Evolutionary conservation across 768 basidiomycete genomes (phyloP).

Genomic region (Pulveroboletus ravenelii): DNA sequence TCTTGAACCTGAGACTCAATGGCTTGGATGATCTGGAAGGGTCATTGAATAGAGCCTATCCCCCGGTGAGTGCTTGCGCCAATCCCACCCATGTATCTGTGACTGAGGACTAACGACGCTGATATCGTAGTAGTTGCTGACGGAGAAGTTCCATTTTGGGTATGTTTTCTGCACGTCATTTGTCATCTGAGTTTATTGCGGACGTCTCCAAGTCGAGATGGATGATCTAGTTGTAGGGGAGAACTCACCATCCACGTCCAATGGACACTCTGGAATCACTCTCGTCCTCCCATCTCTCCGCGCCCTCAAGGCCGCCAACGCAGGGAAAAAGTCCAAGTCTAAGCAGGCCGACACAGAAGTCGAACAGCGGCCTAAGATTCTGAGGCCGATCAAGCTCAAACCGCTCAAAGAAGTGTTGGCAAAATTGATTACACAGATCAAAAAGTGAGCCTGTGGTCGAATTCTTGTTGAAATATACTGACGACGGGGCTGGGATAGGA

Average conservation of each 20-base stretch:
- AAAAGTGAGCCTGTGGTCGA: slow-evolving; percentile 48
- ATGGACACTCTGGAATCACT: slow-evolving; percentile 48
- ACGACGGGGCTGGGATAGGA: slow-evolving; percentile 41
- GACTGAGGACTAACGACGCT: too few species aligned
- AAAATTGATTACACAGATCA: slow-evolving; percentile 67
- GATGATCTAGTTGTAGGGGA: slow-evolving; percentile 32
- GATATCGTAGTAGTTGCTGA: too few species aligned
- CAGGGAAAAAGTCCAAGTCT: slow-evolving; percentile 43
- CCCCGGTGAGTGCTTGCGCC: too few species aligned
- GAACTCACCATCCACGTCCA: slow-evolving; percentile 28
- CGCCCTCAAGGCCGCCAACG: slow-evolving; percentile 53
- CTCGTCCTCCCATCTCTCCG: slow-evolving; percentile 67
- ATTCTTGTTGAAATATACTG: background rate
- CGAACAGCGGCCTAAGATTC: slow-evolving; percentile 30
- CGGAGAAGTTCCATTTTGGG: slow-evolving; percentile 2
- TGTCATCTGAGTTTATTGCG: slow-evolving; percentile 2
- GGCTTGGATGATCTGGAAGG: too few species aligned
- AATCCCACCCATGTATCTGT: too few species aligned
- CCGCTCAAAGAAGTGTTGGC: slow-evolving; percentile 70
- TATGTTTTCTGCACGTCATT: slow-evolving; percentile 6
- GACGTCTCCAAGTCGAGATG: slow-evolving; percentile 17
- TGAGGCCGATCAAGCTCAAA: slow-evolving; percentile 67
- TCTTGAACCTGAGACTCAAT: too few species aligned
- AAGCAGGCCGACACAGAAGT: slow-evolving; percentile 38
- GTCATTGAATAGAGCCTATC: too few species aligned